Percentiles rank a stretch among this genome's conserved stretches.
phyloP scores from a whole-genome alignment of 1,284 basidiomycete genomes.

The Pascua sp. region DNA sequence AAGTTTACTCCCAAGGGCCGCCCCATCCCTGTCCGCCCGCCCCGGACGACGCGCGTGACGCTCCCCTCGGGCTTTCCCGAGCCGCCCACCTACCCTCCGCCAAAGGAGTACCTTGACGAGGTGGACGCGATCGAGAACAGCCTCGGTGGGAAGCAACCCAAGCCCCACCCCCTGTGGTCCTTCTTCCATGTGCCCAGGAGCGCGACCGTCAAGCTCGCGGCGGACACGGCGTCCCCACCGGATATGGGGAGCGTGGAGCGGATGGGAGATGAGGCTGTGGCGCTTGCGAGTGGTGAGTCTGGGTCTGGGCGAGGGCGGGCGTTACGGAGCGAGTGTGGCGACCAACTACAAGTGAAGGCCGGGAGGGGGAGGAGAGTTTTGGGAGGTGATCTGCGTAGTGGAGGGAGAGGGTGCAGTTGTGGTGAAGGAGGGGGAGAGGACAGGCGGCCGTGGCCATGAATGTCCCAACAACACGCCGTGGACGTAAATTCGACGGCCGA shows the following conservation, averaged over 20 bases:
- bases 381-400: too few species aligned
- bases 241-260: conserved; percentile 32
- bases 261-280: conserved; percentile 22
- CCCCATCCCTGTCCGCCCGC: conserved; percentile 34
- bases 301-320: neutral
- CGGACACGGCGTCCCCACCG: conserved; percentile 13
- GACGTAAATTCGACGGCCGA: too few species aligned
- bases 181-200: conserved; percentile 43
- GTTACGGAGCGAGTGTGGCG: neutral
- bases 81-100: conserved; percentile 35
- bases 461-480: too few species aligned
- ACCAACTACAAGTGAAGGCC: too few species aligned
- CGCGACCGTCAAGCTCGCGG: conserved; percentile 11
- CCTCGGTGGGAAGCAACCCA: conserved; percentile 3
- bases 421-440: too few species aligned
- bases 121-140: conserved; percentile 18
- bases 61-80: conserved; percentile 39
- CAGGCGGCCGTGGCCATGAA: too few species aligned
- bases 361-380: neutral
- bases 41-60: conserved; percentile 29
- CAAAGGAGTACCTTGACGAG: conserved; percentile 26
- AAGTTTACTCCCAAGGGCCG: conserved; percentile 39
- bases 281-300: conserved; percentile 35
- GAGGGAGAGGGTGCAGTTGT: too few species aligned
- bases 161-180: conserved; percentile 45